Percentiles rank a stretch among this genome's conserved stretches.
These are phyloP conservation scores for Candida montana DNA, from an alignment of 805 yeast genomes.

Conservation along the genomic window DNA sequence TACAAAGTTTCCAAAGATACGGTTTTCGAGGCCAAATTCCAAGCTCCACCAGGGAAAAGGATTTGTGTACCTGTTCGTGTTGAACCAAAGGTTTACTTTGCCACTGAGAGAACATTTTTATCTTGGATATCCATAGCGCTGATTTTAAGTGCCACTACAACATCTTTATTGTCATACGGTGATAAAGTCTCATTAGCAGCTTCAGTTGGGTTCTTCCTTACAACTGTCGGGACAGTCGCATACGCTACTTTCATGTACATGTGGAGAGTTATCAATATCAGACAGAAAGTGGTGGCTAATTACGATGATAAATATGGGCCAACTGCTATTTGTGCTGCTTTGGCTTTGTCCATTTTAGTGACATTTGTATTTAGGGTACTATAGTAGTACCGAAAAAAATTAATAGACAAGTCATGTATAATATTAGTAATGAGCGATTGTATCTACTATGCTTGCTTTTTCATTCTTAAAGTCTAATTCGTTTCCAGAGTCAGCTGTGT, in stretches of 20 bases:
- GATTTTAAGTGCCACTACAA: constrained; percentile 84
- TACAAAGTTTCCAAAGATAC: constrained; percentile 62
- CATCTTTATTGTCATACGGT: constrained; percentile 82
- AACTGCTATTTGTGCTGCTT: constrained; percentile 66
- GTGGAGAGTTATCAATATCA: constrained; percentile 76
- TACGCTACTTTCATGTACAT: constrained; percentile 74
- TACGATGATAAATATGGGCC: constrained; percentile 92
- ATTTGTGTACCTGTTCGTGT: constrained; percentile 93
- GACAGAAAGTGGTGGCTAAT: constrained; percentile 74
- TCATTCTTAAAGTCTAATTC: no score
- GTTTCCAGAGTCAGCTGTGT: no score
- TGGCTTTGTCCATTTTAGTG: constrained; percentile 62
- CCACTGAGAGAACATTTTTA: constrained; percentile 91
- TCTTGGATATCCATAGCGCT: constrained; percentile 92
- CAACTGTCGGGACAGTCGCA: constrained; percentile 66
- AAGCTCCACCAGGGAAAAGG: constrained; percentile 82
- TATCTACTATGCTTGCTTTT: no score
- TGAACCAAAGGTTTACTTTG: constrained; percentile 98
- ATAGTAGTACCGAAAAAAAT: no score
- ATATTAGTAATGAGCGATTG: no score
- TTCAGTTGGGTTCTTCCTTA: constrained; percentile 77
- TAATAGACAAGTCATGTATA: no score
- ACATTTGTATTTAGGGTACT: constrained; percentile 43
- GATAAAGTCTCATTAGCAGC: constrained; percentile 69
- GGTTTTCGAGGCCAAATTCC: constrained; percentile 48